Percentiles rank a stretch among this genome's conserved stretches.
phyloP scores from a whole-genome alignment of 441 rosid genomes.

The Pelargonium myrrhifolium region DNA sequence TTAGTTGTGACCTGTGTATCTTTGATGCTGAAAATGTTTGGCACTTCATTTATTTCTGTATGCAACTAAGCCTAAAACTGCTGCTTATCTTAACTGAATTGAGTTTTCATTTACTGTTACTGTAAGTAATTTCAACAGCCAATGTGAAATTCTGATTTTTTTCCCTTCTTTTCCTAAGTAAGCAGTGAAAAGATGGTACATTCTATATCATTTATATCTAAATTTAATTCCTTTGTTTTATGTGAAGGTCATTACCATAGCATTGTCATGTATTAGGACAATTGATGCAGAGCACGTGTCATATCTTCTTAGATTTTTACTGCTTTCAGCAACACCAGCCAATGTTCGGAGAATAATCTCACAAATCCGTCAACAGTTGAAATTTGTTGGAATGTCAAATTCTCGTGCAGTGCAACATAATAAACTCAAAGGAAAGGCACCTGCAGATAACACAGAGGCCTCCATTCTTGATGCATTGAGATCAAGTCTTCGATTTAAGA shows the following conservation, averaged over 20 bases:
- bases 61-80: background rate
- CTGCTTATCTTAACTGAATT: constrained; percentile 1
- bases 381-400: constrained; percentile 48
- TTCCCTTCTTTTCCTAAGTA: background rate
- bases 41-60: background rate
- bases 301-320: constrained; percentile 59
- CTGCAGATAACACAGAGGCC: constrained; percentile 43
- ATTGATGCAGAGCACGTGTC: constrained; percentile 69
- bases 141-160: background rate
- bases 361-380: constrained; percentile 60
- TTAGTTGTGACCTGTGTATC: background rate
- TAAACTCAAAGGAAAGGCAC: constrained; percentile 62
- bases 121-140: background rate
- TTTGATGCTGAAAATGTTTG: constrained; percentile 3
- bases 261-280: constrained; percentile 66
- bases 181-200: background rate
- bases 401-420: constrained; percentile 31
- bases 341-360: constrained; percentile 67
- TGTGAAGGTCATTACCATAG: constrained; percentile 57
- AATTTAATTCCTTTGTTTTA: constrained; percentile 3
- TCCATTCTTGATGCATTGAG: constrained; percentile 69
- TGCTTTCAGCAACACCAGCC: constrained; percentile 64
- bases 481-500: constrained; percentile 74
- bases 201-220: constrained; percentile 8
- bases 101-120: background rate